Conservation (phyloP, 352 stramenopile genomes). For the Globisporangium paroecandrum region DNA sequence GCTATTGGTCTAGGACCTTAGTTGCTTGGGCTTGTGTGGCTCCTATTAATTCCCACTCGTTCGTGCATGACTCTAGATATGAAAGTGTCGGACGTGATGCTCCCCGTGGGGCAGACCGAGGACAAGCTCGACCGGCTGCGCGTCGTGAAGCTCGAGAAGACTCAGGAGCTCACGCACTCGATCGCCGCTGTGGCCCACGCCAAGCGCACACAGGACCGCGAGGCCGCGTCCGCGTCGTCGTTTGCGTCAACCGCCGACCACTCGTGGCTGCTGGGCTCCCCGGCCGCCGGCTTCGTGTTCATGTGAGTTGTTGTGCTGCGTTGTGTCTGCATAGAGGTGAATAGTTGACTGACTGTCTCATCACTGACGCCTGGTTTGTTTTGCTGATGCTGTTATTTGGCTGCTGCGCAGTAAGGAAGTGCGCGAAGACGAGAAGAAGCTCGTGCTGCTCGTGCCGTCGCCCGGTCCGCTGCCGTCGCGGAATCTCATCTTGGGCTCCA, state of each 20-base stretch:
- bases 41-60: neutral
- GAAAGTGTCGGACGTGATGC: constrained; percentile 83
- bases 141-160: constrained; percentile 72
- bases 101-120: constrained; percentile 77
- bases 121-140: constrained; percentile 63
- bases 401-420: constrained; percentile 61
- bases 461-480: constrained; percentile 73
- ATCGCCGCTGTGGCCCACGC: constrained; percentile 67
- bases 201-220: constrained; percentile 28
- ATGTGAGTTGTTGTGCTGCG: constrained; percentile 46
- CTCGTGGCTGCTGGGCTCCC: constrained; percentile 56
- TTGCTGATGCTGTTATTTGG: neutral
- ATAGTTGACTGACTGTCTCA: neutral
- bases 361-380: neutral
- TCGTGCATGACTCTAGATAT: constrained; percentile 39
- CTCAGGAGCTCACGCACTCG: constrained; percentile 64
- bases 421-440: constrained; percentile 64
- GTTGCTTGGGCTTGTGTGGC: neutral
- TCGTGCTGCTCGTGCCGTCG: constrained; percentile 82
- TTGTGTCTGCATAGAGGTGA: neutral
- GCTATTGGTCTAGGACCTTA: neutral
- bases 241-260: constrained; percentile 28
- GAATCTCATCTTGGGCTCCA: constrained; percentile 75
- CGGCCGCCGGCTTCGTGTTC: constrained; percentile 79
- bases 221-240: constrained; percentile 35